Conservation (phyloP, 23 red algal genomes). For the Gracilariopsis chorda region DNA sequence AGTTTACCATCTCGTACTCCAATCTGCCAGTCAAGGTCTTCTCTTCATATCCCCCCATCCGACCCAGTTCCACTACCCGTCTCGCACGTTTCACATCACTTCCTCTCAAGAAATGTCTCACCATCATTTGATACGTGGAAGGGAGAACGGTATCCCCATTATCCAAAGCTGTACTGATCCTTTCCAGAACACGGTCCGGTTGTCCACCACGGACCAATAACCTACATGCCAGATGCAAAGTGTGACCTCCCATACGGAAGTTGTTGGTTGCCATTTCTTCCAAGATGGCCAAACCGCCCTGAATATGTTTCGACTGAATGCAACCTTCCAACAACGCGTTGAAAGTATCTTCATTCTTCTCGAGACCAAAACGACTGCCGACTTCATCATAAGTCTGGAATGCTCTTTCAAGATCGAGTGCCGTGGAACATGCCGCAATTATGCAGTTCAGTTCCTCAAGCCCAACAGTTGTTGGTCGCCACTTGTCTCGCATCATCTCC, state of each 20-base stretch:
- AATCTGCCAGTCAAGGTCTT: conserved; percentile 36
- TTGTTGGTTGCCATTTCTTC: conserved; percentile 33
- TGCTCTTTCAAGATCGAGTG: conserved; percentile 46
- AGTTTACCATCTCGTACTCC: not conserved
- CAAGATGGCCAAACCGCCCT: conserved; percentile 38
- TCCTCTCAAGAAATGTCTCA: conserved; percentile 28
- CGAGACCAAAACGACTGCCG: conserved; percentile 6
- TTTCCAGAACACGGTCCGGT: not conserved
- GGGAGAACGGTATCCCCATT: not conserved
- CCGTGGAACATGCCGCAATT: conserved; percentile 47
- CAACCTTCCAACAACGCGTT: conserved; percentile 61
- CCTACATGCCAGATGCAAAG: conserved; percentile 24
- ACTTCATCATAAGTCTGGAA: conserved; percentile 69
- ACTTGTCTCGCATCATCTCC: not conserved
- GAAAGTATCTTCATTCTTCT: conserved; percentile 51
- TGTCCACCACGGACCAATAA: conserved; percentile 35
- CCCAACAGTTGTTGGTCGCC: conserved; percentile 5
- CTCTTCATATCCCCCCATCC: not conserved
- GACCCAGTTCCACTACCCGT: not conserved
- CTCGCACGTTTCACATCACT: not conserved
- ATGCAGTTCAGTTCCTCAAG: conserved; percentile 66
- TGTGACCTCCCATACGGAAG: conserved; percentile 7
- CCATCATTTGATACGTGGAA: conserved; percentile 31
- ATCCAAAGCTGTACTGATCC: not conserved
- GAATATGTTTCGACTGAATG: conserved; percentile 20